Evolutionary conservation across 1,284 basidiomycete species (phyloP).

Genomic region (Macrocybe sp.): DNA sequence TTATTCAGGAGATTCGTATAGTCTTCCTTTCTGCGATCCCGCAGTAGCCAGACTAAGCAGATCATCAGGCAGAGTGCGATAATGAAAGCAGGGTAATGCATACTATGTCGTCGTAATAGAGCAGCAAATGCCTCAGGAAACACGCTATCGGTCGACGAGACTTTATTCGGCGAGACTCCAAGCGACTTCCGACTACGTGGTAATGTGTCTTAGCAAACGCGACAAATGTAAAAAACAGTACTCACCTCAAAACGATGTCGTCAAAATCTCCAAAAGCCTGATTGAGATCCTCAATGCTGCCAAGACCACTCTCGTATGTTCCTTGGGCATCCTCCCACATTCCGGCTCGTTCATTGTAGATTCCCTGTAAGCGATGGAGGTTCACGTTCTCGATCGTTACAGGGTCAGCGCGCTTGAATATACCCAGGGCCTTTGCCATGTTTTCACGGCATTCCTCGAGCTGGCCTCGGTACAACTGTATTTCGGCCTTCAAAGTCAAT

Average conservation of each 20-base stretch:
- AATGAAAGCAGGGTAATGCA: slow-evolving; percentile 20
- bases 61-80: slow-evolving; percentile 1
- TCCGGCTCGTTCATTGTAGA: slow-evolving; percentile 47
- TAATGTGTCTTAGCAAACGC: slow-evolving; percentile 13
- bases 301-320: slow-evolving; percentile 49
- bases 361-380: slow-evolving; percentile 56
- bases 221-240: slow-evolving; percentile 1
- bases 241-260: slow-evolving; percentile 38
- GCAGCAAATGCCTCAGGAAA: slow-evolving; percentile 62
- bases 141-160: slow-evolving; percentile 47
- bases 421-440: slow-evolving; percentile 46
- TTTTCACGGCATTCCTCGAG: slow-evolving; percentile 49
- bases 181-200: slow-evolving; percentile 38
- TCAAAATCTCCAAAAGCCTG: slow-evolving; percentile 50
- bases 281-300: slow-evolving; percentile 56
- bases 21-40: slow-evolving; percentile 53
- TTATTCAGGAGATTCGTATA: slow-evolving; percentile 55
- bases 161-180: slow-evolving; percentile 25
- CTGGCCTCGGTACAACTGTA: slow-evolving; percentile 59
- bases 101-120: slow-evolving; percentile 73
- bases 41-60: slow-evolving; percentile 65
- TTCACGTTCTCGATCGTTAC: slow-evolving; percentile 56
- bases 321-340: slow-evolving; percentile 43
- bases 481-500: slow-evolving; percentile 58
- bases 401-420: slow-evolving; percentile 35